Conservation (phyloP, 2,329 filamentous ascomycete genomes). For the Penicillium sp. region DNA sequence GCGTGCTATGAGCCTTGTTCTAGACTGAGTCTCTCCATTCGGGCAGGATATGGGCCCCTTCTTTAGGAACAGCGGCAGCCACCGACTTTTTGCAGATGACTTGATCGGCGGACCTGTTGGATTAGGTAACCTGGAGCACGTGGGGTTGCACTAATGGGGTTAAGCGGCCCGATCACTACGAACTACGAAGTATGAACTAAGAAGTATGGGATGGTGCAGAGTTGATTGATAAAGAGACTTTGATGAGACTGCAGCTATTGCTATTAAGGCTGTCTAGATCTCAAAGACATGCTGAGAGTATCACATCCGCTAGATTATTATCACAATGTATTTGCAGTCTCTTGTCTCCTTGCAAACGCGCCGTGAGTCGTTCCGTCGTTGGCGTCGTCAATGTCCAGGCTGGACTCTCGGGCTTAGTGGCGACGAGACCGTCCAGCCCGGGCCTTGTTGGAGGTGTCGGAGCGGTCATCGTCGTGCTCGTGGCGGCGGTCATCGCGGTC, state of each 20-base stretch:
- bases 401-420: not conserved
- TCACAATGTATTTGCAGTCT: not conserved
- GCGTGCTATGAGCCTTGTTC: not conserved
- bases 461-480: not conserved
- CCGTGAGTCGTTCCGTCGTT: not conserved
- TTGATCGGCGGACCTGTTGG: constrained; percentile 13
- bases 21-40: constrained; percentile 2
- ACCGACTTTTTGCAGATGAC: constrained; percentile 17
- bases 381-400: not conserved
- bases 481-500: not conserved
- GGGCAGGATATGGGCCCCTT: constrained; percentile 6
- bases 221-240: not conserved
- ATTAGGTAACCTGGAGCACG: constrained; percentile 26
- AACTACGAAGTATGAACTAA: not conserved
- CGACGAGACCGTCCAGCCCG: not conserved
- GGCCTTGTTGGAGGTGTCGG: not conserved
- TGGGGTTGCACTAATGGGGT: constrained; percentile 15
- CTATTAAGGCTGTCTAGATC: not conserved
- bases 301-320: not conserved
- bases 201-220: not conserved
- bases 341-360: not conserved
- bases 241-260: not conserved
- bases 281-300: not conserved
- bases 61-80: not conserved
- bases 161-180: constrained; percentile 16